phyloP scores from a whole-genome alignment of 2,329 filamentous ascomycete species.

The Colletotrichum graminicola region DNA sequence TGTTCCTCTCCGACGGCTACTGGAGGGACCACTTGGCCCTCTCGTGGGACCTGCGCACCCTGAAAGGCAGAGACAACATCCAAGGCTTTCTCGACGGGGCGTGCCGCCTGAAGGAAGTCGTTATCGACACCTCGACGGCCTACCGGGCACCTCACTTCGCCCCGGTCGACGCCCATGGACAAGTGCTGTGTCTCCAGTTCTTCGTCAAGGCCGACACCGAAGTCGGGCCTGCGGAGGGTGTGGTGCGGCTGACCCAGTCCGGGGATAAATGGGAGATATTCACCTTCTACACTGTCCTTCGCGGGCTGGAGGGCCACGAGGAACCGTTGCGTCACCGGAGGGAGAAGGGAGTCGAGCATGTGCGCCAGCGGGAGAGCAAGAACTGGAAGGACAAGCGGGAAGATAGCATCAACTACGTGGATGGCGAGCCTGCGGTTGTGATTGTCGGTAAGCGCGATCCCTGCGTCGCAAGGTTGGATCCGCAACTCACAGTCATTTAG shows the following conservation, averaged over 20 bases:
- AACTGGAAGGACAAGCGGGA: conserved; percentile 44
- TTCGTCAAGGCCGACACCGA: conserved; percentile 67
- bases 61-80: conserved; percentile 59
- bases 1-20: conserved; percentile 61
- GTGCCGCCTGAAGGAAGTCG: conserved; percentile 56
- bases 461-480: neutral
- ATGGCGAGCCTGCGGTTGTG: conserved; percentile 40
- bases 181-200: conserved; percentile 66
- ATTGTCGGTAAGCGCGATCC: conserved; percentile 41
- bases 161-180: conserved; percentile 63
- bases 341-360: conserved; percentile 64
- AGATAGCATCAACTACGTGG: conserved; percentile 38
- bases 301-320: conserved; percentile 61
- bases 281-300: conserved; percentile 67
- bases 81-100: conserved; percentile 51
- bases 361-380: conserved; percentile 52
- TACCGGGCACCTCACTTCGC: conserved; percentile 58
- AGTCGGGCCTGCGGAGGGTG: conserved; percentile 67
- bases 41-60: conserved; percentile 64
- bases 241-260: conserved; percentile 62
- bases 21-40: conserved; percentile 71
- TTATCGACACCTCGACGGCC: conserved; percentile 59
- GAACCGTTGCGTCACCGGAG: conserved; percentile 58
- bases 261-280: conserved; percentile 64
- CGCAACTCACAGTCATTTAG: neutral